Evolutionary conservation across 2,329 filamentous ascomycete genomes (phyloP).

Genomic region (Pleoardoris graminearum): DNA sequence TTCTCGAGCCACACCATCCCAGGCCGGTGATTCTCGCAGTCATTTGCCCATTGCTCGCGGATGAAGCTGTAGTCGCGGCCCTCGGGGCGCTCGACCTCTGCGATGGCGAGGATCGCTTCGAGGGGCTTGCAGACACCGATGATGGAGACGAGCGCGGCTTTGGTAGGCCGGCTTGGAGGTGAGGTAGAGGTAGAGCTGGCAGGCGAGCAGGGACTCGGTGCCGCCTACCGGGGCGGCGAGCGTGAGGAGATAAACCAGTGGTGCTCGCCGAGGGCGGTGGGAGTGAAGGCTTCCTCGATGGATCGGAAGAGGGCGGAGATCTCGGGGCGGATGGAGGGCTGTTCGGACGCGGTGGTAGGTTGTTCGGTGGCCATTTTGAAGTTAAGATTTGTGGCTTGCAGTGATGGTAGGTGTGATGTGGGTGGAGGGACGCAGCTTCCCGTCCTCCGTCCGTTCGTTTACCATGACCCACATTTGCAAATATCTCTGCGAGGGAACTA

Average conservation of each 20-base stretch:
- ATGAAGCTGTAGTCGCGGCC: constrained; percentile 58
- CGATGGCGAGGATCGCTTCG: constrained; percentile 59
- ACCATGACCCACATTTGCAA: too few species aligned
- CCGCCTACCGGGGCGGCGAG: constrained; percentile 51
- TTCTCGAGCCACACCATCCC: constrained; percentile 59
- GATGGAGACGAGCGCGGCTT: constrained; percentile 57
- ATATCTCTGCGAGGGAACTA: too few species aligned
- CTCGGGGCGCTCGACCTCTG: constrained; percentile 54
- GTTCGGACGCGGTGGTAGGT: too few species aligned
- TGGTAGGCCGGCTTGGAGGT: constrained; percentile 51
- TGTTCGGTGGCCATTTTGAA: background rate
- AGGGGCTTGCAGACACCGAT: constrained; percentile 65
- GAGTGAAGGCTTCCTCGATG: constrained; percentile 9
- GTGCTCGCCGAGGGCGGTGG: constrained; percentile 20
- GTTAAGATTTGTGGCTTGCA: background rate
- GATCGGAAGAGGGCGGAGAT: constrained; percentile 8
- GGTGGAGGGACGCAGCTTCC: too few species aligned
- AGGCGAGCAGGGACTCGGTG: constrained; percentile 55
- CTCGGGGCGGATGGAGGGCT: constrained; percentile 2
- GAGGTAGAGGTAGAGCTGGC: constrained; percentile 60
- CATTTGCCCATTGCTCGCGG: constrained; percentile 58
- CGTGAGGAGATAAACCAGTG: constrained; percentile 50
- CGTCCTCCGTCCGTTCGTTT: too few species aligned
- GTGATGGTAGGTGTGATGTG: background rate
- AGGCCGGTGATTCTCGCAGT: constrained; percentile 55